phyloP scores from a whole-genome alignment of 176 grass and related monocot species.

The Aegilops speltoides region DNA sequence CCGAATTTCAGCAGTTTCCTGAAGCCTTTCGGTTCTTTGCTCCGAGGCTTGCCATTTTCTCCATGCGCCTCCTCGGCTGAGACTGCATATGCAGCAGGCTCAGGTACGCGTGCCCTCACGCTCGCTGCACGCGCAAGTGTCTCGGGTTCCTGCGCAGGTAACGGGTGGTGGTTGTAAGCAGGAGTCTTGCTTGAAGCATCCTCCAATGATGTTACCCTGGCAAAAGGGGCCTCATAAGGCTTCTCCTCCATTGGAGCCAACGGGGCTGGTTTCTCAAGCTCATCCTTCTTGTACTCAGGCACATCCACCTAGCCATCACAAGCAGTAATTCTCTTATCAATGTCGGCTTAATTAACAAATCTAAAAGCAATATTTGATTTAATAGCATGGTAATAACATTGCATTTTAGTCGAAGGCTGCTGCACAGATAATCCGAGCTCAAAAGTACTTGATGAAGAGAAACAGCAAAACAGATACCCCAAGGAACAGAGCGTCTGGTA shows the following conservation, averaged over 20 bases:
- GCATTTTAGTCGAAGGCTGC: not conserved
- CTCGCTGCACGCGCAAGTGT: constrained; percentile 37
- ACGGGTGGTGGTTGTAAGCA: constrained; percentile 4
- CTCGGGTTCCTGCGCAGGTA: constrained; percentile 41
- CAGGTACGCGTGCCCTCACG: constrained; percentile 39
- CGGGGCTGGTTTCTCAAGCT: constrained; percentile 24
- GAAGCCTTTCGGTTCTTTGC: constrained; percentile 84
- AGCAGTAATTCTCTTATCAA: constrained; percentile 16
- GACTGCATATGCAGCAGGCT: constrained; percentile 24
- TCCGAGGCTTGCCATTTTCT: constrained; percentile 43
- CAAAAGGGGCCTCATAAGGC: constrained; percentile 71
- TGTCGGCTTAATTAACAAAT: not conserved
- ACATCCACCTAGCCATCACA: constrained; percentile 50
- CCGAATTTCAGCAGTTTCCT: constrained; percentile 93
- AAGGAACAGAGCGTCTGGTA: not conserved
- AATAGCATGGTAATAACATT: not conserved
- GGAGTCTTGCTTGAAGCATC: constrained; percentile 28
- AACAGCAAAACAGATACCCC: not conserved
- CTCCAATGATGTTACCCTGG: constrained; percentile 70
- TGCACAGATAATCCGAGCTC: not conserved
- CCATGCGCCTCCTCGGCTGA: constrained; percentile 46
- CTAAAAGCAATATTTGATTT: not conserved
- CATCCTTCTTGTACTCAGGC: constrained; percentile 41
- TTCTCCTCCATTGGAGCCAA: constrained; percentile 26
- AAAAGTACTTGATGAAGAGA: constrained; percentile 9